Percentiles rank a stretch among this genome's conserved stretches.
Evolutionary conservation across 1,284 basidiomycete species (phyloP).

Genomic region (Tylopilus sp.): DNA sequence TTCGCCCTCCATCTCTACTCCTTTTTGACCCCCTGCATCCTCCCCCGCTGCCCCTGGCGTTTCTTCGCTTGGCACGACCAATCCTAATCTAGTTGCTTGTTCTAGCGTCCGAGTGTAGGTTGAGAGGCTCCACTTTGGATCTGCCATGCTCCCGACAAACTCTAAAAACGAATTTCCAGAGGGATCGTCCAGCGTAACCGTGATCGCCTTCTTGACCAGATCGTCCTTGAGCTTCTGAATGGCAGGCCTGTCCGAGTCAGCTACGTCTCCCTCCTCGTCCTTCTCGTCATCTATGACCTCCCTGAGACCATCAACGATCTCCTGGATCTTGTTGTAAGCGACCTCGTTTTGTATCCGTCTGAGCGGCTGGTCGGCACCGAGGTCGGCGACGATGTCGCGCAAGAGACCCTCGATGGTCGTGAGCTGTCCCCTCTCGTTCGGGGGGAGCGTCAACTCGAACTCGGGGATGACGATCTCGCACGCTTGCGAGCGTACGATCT

Average conservation of each 20-base stretch:
- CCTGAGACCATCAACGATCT: constrained; percentile 65
- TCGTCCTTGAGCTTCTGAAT: constrained; percentile 39
- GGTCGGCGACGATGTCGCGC: constrained; percentile 80
- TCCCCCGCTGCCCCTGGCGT: constrained; percentile 27
- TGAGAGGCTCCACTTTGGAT: constrained; percentile 92
- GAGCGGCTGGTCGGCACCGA: constrained; percentile 82
- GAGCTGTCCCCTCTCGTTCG: constrained; percentile 78
- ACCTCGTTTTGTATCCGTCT: constrained; percentile 81
- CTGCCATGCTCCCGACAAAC: constrained; percentile 72
- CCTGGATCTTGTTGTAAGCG: constrained; percentile 76
- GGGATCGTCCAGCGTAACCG: constrained; percentile 88
- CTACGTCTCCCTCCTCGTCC: constrained; percentile 39
- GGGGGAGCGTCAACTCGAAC: constrained; percentile 87
- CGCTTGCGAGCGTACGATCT: constrained; percentile 87
- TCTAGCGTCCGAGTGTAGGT: constrained; percentile 81
- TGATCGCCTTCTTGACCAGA: constrained; percentile 65
- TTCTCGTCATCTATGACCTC: constrained; percentile 60
- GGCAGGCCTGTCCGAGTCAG: constrained; percentile 24
- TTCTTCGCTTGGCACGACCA: constrained; percentile 52
- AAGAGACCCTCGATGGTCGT: constrained; percentile 96
- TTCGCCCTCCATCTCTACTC: constrained; percentile 26
- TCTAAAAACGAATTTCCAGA: constrained; percentile 94
- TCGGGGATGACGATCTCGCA: constrained; percentile 87
- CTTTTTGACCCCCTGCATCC: constrained; percentile 34
- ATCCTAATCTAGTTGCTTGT: constrained; percentile 82